Evolutionary conservation across 129 eudicot genomes (phyloP), one percentile per base, ranked within the genome.

Genomic region (Dittrichia graveolens): DNA sequence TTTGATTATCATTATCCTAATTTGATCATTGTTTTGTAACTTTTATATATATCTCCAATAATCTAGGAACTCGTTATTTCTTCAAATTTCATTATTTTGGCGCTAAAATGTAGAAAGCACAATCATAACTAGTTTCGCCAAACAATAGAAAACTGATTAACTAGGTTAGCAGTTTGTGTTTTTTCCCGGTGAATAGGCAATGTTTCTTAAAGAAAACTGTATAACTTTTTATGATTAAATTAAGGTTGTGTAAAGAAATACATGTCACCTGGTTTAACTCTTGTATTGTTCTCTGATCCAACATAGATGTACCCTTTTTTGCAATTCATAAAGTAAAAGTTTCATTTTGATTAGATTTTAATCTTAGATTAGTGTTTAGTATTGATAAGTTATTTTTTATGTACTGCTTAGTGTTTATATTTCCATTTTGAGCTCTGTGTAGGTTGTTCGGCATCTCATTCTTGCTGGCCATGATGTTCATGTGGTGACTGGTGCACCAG

Each of bases 381-480:
- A 14, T 48, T 49, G 54, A 35, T 41, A 15, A 58, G 24, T 47
- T 43, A n/a, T 14, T 15, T 5, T 43, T 18, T 40, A 49, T 35
- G 47, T 61, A 61, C 34, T 1, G 31, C 38, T 61, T 40, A 39
- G 6, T 1, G 31, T 61, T 61, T 40, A 39, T 13, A 39, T n/a
- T 43, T 46, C 40, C 7, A 8, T n/a, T 79, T n/a, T 58, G 69
- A 10, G 7, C 40, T 69, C 13, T 75, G 50, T 57, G 40, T 82
- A 94, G 97, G 99, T 94, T 73, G 97, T 82, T 77, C 86, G 99
- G 16, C 89, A 94, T 64, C 94, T 94, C 65, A 94, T 94, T 75
- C 88, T 83, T 73, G 99, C 94, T n/a, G 99, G 99, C n/a, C 99
- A 94, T 79, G 89, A 82, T 83, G 99, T 94, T 56, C 97, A 94